Base-by-base conservation (phyloP, 805 yeast species). In the Metschnikowia lochheadii region DNA sequence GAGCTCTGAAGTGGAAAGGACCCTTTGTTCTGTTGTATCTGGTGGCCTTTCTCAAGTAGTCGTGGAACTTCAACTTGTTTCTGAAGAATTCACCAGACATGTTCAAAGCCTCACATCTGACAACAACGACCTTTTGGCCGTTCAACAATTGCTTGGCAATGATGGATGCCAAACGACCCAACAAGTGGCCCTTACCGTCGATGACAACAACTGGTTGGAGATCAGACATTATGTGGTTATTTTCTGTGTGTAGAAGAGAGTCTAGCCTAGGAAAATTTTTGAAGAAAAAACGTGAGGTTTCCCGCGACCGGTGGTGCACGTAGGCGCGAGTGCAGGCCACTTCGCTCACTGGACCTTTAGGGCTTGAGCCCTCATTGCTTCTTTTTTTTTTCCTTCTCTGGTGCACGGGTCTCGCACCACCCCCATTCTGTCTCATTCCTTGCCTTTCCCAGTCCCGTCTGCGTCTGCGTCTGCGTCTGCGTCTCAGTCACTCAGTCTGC, bases 1-100 rank as follows among this genome's bases (percentile, higher is more conserved):
- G 99, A 61, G 99, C 99, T 82, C 98, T 94, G 96, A 94, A 94
- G 79, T 94, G 99, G 97, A 92, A 94, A 73, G 98, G 98, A 83
- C 99, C 99, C 78, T 90, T 87, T 72, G 83, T 86, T 83, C 90
- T 90, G 96, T 94, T 94, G 91, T 78, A 94, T 82, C 96, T 87
- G 75, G 99, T 91, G 70, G 95, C 88, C 86, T 94, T 94, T 86
- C 99, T 91, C 80, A 94, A 87, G 90, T 91, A 94, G 77, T 95
- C 99, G 80, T 91, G 97, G 94, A 90, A 94, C 88, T 94, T 94
- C 80, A 92, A 87, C 83, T 94, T 94, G 87, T 92, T 89, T 84
- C 99, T 91, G 97, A 94, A 94, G 78, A 94, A 91, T 82, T 94
- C 98, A 78, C 99, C 99, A 70, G 97, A 89, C 77, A 94, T 89